phyloP scores from a whole-genome alignment of 2,329 filamentous ascomycete genomes.

The Ceratocystis albifundus region DNA sequence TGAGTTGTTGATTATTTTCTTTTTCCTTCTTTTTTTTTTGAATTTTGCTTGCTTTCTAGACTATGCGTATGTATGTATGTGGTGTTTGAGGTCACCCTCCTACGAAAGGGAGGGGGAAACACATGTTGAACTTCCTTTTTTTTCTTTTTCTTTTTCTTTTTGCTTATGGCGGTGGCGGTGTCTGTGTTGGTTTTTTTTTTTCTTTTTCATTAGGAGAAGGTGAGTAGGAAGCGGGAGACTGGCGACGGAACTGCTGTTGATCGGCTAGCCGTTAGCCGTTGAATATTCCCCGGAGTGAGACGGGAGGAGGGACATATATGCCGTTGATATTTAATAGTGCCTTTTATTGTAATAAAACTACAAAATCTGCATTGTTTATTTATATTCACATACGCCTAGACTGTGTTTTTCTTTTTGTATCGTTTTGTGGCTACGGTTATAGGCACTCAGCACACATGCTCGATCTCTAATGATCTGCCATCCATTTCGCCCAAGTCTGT shows the following conservation, averaged over 20 bases:
- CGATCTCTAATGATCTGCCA: constrained; percentile 49
- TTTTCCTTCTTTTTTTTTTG: constrained; percentile 3
- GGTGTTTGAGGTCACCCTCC: not conserved
- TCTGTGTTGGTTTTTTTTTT: not conserved
- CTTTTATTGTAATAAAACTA: constrained; percentile 13
- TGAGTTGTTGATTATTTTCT: constrained; percentile 6
- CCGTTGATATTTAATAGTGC: not conserved
- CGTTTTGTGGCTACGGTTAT: not conserved
- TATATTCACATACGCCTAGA: constrained; percentile 13
- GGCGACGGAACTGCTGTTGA: not conserved
- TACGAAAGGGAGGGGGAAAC: not conserved
- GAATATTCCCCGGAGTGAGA: not conserved
- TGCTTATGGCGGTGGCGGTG: not conserved
- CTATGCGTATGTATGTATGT: not conserved
- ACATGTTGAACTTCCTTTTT: not conserved
- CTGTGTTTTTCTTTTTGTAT: not conserved
- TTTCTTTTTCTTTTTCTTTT: too few relatives aligned
- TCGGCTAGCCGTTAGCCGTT: not conserved
- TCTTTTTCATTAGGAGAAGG: not conserved
- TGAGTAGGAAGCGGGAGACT: not conserved
- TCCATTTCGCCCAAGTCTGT: constrained; percentile 62
- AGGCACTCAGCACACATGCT: constrained; percentile 57
- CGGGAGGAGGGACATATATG: not conserved
- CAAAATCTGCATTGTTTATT: constrained; percentile 23
- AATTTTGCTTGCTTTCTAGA: constrained; percentile 1